A percentile compares a stretch with the other conserved stretches of the same genome.
Conservation (phyloP, 2,329 filamentous ascomycete genomes). For the Talaromyces sp. region DNA sequence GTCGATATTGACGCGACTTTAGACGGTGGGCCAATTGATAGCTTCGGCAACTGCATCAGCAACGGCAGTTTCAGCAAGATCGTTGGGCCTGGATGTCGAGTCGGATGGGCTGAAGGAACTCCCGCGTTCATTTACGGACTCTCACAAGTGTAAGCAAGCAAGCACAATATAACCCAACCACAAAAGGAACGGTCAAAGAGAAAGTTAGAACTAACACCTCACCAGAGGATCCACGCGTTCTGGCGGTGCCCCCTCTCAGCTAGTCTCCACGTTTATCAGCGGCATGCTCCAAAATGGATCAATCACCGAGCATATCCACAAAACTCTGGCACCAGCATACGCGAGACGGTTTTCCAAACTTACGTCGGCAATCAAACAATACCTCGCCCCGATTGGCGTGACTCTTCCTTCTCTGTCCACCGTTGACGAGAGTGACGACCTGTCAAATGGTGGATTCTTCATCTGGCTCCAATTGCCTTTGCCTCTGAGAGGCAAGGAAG, state of each 20-base stretch:
- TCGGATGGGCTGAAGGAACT: conserved; percentile 76
- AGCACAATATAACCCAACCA: too few relatives aligned
- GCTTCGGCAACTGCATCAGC: conserved; percentile 72
- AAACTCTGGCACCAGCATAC: background rate
- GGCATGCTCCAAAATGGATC: background rate
- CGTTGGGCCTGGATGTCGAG: conserved; percentile 69
- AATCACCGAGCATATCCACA: background rate
- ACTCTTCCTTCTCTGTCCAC: background rate
- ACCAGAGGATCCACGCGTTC: conserved; percentile 23
- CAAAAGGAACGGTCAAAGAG: too few relatives aligned
- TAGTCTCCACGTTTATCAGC: background rate
- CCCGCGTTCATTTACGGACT: conserved; percentile 53
- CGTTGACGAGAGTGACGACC: background rate
- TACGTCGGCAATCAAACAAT: background rate
- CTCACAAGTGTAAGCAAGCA: conserved; percentile 43
- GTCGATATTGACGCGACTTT: conserved; percentile 68
- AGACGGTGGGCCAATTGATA: conserved; percentile 51
- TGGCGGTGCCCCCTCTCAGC: conserved; percentile 6
- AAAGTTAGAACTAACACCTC: too few relatives aligned
- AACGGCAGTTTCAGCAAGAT: conserved; percentile 89
- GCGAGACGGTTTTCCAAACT: background rate
- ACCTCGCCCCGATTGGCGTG: background rate
- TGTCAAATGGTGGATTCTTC: background rate
- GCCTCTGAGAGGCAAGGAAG: background rate
- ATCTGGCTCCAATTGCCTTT: background rate